Evolutionary conservation across 805 yeast species (phyloP).

Genomic region (Metschnikowia bowlesiae): DNA sequence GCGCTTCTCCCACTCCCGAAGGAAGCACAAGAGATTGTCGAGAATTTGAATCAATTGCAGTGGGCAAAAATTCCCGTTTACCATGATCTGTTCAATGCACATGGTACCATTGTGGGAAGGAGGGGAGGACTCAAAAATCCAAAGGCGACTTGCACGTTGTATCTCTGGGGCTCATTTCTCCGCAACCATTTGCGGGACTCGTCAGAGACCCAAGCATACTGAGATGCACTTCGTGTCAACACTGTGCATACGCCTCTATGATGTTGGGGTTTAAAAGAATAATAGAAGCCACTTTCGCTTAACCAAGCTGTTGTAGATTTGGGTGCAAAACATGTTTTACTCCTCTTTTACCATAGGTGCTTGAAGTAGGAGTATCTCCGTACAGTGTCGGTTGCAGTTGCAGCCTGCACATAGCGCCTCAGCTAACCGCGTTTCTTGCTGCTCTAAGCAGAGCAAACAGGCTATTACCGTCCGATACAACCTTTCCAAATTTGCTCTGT

Average conservation of each 20-base stretch:
- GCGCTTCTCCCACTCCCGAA: conserved; percentile 36
- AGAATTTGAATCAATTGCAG: conserved; percentile 54
- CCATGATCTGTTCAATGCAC: conserved; percentile 73
- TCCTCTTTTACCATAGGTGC: not conserved
- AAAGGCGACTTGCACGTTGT: conserved; percentile 49
- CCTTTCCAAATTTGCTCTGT: not conserved
- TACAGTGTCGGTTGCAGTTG: not conserved
- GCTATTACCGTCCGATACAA: not conserved
- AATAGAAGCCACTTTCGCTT: too few relatives aligned
- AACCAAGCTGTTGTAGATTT: too few relatives aligned
- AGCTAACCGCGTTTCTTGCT: conserved; percentile 2
- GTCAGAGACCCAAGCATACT: not conserved
- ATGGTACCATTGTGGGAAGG: conserved; percentile 81
- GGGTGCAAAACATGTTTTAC: not conserved
- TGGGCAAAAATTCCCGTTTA: conserved; percentile 80
- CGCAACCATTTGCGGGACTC: conserved; percentile 23
- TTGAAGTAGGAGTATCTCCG: not conserved
- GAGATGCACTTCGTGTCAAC: not conserved
- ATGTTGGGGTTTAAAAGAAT: too few relatives aligned
- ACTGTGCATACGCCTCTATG: not conserved
- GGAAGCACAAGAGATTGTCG: conserved; percentile 39
- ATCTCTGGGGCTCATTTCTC: conserved; percentile 45
- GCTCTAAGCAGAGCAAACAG: not conserved
- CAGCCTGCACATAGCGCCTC: not conserved
- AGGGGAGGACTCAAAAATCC: conserved; percentile 52